Evolutionary conservation across 148 eudicot species (phyloP), one percentile per base, ranked within the genome.

Genomic region (Chenopodium berlandieri): DNA sequence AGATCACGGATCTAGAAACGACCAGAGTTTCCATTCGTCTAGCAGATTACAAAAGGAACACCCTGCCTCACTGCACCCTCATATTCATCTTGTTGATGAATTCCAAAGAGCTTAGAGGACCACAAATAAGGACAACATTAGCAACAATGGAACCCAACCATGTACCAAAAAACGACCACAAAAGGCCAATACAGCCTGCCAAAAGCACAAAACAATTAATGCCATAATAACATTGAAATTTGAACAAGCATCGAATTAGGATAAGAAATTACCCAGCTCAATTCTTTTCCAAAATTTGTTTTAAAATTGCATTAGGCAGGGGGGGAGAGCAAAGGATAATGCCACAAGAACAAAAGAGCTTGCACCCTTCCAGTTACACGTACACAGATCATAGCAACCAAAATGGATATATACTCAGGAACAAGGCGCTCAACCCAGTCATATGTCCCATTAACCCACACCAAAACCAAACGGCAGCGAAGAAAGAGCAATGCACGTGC

Each of bases 101-200:
- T 75, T 80, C 85, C 80, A 87, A 80, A 64, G 86, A 80, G 82
- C 83, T 69, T 80, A 77, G 69, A 80, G 23, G 58, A 73, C 70
- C 85, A 73, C 78, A 83, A 25, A 77, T 75, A 31, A 82, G 83
- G 44, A 80, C 88, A 81, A 66, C 48, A 73, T 63, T 80, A 87
- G 81, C 86, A 84, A 72, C 81, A 71, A 82, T 22, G 80, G 84
- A 85, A 83, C 82, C 84, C 80, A 78, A 81, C 68, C 84, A 86
- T 70, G 81, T 73, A 85, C 81, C 81, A 73, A 48, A 82, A 85
- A 75, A 81, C 77, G 86, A 77, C 84, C 89, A 81, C 74, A 82
- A 83, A 79, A 85, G 86, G 83, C 85, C 81, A 80, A 71, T 56
- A 84, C 37, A 85, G 89, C 90, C 92, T 88, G 90, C 92, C 90